These are phyloP conservation scores for Aspergillus neotritici DNA, from an alignment of 2,329 filamentous ascomycete genomes.

Conservation along the genomic window DNA sequence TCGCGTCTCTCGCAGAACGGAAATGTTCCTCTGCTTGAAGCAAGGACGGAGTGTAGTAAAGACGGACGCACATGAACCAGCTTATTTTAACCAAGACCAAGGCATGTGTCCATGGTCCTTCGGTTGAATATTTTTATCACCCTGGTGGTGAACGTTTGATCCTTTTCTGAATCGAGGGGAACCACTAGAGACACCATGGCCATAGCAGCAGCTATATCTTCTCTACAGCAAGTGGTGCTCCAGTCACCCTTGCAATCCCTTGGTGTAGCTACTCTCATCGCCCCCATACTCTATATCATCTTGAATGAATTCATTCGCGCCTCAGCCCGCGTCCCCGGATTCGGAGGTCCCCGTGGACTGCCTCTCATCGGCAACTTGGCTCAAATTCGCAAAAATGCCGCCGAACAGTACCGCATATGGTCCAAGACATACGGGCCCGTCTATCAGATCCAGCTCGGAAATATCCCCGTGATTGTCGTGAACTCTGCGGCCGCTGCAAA, in stretches of 20 bases:
- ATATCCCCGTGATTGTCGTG: constrained; percentile 52
- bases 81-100: background rate
- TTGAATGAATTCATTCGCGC: constrained; percentile 47
- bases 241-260: constrained; percentile 19
- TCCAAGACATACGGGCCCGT: constrained; percentile 47
- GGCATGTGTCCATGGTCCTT: no score
- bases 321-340: constrained; percentile 41
- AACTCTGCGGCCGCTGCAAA: constrained; percentile 51
- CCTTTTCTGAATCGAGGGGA: background rate
- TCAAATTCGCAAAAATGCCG: constrained; percentile 51
- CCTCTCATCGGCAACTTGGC: constrained; percentile 53
- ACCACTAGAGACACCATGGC: constrained; percentile 19
- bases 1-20: constrained; percentile 9
- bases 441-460: constrained; percentile 55
- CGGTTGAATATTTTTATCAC: no score
- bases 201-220: constrained; percentile 18
- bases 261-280: constrained; percentile 14
- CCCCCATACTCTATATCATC: constrained; percentile 44
- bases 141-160: no score
- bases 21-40: constrained; percentile 17
- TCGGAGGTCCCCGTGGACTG: constrained; percentile 47
- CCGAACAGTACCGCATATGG: constrained; percentile 54
- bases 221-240: constrained; percentile 16
- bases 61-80: background rate
- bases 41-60: background rate